These are phyloP conservation scores for Cocos nucifera DNA, from an alignment of 176 grass and related monocot genomes.

Conservation along the genomic window DNA sequence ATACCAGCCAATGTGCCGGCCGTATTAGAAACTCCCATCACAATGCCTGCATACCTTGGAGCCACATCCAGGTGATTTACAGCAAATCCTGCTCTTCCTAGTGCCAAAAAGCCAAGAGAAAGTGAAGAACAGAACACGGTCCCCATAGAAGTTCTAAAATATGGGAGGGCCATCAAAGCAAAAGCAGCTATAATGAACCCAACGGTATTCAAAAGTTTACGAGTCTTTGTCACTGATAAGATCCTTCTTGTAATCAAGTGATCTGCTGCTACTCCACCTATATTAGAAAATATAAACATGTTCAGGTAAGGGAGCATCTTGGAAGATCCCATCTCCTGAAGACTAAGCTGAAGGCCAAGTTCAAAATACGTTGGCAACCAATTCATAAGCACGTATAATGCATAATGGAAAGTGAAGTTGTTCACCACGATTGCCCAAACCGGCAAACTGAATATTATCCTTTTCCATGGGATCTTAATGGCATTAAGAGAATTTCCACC, in stretches of 20 bases:
- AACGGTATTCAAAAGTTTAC: constrained; percentile 71
- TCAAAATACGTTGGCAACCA: constrained; percentile 91
- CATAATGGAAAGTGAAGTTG: constrained; percentile 94
- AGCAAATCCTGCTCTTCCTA: constrained; percentile 76
- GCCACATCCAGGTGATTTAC: constrained; percentile 89
- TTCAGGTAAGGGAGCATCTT: constrained; percentile 86
- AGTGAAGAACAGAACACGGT: constrained; percentile 49
- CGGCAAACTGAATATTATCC: constrained; percentile 67
- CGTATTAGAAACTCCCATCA: constrained; percentile 86
- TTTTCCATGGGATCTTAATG: constrained; percentile 59
- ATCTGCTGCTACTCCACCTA: constrained; percentile 69
- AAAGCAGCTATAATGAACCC: constrained; percentile 62
- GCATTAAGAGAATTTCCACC: constrained; percentile 24
- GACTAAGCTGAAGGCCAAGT: constrained; percentile 55
- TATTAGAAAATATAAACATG: constrained; percentile 93
- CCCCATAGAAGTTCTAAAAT: constrained; percentile 44
- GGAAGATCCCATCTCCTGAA: constrained; percentile 77
- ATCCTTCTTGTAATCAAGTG: constrained; percentile 70
- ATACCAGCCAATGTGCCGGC: constrained; percentile 73
- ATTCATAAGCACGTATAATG: constrained; percentile 81
- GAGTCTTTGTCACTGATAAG: constrained; percentile 67
- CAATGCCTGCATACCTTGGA: constrained; percentile 83
- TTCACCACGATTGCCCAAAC: constrained; percentile 82
- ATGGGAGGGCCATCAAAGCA: constrained; percentile 66
- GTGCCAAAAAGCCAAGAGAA: constrained; percentile 64